phyloP scores from a whole-genome alignment of 2,329 filamentous ascomycete species.

The Talaromyces sp. region DNA sequence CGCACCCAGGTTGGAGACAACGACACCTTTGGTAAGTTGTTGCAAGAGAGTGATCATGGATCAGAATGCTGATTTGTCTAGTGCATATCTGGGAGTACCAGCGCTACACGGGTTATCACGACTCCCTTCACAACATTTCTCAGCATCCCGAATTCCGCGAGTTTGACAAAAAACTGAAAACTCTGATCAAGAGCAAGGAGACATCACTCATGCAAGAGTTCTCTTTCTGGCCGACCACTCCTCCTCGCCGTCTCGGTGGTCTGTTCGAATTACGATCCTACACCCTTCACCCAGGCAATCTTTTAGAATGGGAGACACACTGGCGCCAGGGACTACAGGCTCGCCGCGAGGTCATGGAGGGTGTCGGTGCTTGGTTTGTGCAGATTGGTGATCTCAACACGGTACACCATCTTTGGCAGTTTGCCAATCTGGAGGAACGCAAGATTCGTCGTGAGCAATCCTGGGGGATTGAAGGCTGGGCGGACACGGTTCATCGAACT shows the following conservation, averaged over 20 bases:
- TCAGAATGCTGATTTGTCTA: constrained; percentile 36
- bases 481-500: constrained; percentile 96
- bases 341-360: constrained; percentile 95
- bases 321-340: constrained; percentile 91
- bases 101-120: constrained; percentile 92
- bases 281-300: constrained; percentile 89
- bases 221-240: constrained; percentile 96
- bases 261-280: constrained; percentile 96
- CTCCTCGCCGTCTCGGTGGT: constrained; percentile 83
- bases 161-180: constrained; percentile 81
- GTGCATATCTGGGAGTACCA: constrained; percentile 99
- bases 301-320: constrained; percentile 98
- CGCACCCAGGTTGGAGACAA: constrained; percentile 95
- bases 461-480: constrained; percentile 94
- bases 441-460: constrained; percentile 88
- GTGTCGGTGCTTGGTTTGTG: constrained; percentile 96
- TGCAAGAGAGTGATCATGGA: background rate
- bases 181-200: constrained; percentile 77
- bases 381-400: constrained; percentile 97
- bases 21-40: constrained; percentile 80
- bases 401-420: constrained; percentile 98
- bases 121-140: constrained; percentile 80
- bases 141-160: constrained; percentile 76
- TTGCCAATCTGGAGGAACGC: constrained; percentile 91
- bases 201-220: constrained; percentile 98